A percentile compares a stretch with the other conserved stretches of the same genome.
Evolutionary conservation across 768 basidiomycete genomes (phyloP).

Genomic region (Pilatotrama ljubarskyi): DNA sequence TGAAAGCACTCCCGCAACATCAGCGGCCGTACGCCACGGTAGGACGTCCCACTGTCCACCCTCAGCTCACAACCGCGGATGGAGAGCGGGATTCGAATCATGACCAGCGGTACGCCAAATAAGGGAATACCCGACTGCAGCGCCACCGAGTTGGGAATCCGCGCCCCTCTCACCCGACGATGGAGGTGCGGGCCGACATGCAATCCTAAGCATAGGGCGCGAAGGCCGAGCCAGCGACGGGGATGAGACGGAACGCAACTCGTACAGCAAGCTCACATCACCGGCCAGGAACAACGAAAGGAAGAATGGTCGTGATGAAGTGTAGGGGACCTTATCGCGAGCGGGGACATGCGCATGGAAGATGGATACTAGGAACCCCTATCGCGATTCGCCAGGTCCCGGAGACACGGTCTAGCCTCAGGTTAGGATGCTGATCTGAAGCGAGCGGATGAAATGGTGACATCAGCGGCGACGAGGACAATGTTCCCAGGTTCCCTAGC

Average conservation of each 20-base stretch:
- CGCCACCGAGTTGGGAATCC: neutral
- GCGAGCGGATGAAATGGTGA: neutral
- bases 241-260: neutral
- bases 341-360: neutral
- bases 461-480: neutral
- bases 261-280: neutral
- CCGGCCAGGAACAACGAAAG: neutral
- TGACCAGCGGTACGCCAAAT: neutral
- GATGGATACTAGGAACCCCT: neutral
- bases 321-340: neutral
- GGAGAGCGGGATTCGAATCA: neutral
- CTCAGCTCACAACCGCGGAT: neutral
- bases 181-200: neutral
- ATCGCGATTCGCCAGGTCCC: constrained; percentile 2
- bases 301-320: neutral
- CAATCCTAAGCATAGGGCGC: neutral
- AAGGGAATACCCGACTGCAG: constrained; percentile 7
- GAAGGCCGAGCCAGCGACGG: neutral
- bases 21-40: too few species aligned
- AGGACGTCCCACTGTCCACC: too few species aligned
- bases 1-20: too few species aligned
- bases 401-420: neutral
- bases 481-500: too few species aligned
- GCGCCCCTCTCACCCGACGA: too few species aligned
- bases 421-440: neutral